phyloP scores from a whole-genome alignment of 352 stramenopile genomes.

The Globisporangium recalcitrans region DNA sequence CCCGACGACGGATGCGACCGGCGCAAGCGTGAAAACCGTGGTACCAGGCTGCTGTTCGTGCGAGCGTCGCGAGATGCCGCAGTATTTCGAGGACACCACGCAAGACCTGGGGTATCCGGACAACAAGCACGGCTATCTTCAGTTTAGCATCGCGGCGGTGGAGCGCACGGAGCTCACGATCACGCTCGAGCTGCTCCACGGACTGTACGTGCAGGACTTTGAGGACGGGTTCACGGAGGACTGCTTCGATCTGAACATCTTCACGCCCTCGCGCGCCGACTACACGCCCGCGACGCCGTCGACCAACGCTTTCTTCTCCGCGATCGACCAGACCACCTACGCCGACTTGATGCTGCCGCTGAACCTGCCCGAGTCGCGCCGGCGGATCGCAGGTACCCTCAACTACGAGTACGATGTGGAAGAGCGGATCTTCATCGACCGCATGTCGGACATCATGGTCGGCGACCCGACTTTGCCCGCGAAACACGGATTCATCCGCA shows the following conservation, averaged over 20 bases:
- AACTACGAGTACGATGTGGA: constrained; percentile 73
- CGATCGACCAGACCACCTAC: constrained; percentile 81
- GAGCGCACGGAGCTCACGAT: constrained; percentile 84
- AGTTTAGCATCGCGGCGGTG: constrained; percentile 87
- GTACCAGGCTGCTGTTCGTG: constrained; percentile 86
- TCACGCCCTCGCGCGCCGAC: constrained; percentile 80
- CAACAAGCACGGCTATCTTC: constrained; percentile 93
- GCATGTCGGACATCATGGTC: constrained; percentile 89
- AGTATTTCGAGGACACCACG: constrained; percentile 77
- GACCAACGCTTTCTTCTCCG: constrained; percentile 68
- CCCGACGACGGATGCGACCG: constrained; percentile 19
- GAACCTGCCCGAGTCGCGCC: constrained; percentile 87
- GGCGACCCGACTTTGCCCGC: constrained; percentile 68
- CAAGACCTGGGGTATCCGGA: constrained; percentile 86
- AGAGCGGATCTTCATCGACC: constrained; percentile 82
- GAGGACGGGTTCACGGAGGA: constrained; percentile 63
- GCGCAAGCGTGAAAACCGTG: constrained; percentile 16
- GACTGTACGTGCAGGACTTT: constrained; percentile 92
- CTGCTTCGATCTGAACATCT: constrained; percentile 84
- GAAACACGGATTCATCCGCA: constrained; percentile 52
- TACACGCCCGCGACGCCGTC: constrained; percentile 54
- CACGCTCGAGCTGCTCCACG: constrained; percentile 91
- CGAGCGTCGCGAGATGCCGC: constrained; percentile 80
- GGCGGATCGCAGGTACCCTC: constrained; percentile 44
- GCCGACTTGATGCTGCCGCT: constrained; percentile 87